phyloP scores from a whole-genome alignment of 257 asterid genomes.

The Solanum bukasovii region DNA sequence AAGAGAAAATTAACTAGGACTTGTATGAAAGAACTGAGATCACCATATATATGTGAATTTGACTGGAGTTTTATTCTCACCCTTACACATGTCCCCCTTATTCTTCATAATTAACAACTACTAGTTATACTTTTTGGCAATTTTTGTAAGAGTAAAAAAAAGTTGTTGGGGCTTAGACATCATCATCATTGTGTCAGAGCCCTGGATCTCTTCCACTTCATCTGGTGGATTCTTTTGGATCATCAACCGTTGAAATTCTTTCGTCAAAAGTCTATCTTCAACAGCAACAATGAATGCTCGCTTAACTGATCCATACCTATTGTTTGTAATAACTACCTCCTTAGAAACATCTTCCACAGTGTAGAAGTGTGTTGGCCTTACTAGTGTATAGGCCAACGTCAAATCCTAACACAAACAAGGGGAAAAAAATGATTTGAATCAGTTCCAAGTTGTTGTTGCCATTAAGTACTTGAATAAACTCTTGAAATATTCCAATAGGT shows the following conservation, averaged over 20 bases:
- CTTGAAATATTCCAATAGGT: not conserved
- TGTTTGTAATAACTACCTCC: not conserved
- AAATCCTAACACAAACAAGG: slow-evolving; percentile 9
- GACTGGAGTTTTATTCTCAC: not conserved
- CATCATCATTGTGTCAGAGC: slow-evolving; percentile 33
- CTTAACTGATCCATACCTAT: slow-evolving; percentile 13
- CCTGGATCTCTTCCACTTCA: slow-evolving; percentile 18
- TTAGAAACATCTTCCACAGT: not conserved
- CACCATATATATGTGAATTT: not conserved
- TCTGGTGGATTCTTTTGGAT: slow-evolving; percentile 20
- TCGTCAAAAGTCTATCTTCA: slow-evolving; percentile 6
- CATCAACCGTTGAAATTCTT: slow-evolving; percentile 20
- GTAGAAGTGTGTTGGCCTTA: slow-evolving; percentile 7
- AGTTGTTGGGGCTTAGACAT: slow-evolving; percentile 24
- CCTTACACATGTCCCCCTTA: not conserved
- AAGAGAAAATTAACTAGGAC: not conserved
- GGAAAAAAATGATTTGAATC: not conserved
- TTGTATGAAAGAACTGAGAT: not conserved
- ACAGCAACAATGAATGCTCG: slow-evolving; percentile 12
- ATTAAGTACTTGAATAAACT: not conserved
- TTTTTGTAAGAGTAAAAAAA: not conserved
- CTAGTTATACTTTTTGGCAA: not conserved
- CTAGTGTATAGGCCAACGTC: slow-evolving; percentile 13
- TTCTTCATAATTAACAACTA: not conserved
- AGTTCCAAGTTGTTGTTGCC: not conserved